Percentiles rank a stretch among this genome's conserved stretches.
phyloP scores from a whole-genome alignment of 306 rosid species.

The Lotus japonicus region DNA sequence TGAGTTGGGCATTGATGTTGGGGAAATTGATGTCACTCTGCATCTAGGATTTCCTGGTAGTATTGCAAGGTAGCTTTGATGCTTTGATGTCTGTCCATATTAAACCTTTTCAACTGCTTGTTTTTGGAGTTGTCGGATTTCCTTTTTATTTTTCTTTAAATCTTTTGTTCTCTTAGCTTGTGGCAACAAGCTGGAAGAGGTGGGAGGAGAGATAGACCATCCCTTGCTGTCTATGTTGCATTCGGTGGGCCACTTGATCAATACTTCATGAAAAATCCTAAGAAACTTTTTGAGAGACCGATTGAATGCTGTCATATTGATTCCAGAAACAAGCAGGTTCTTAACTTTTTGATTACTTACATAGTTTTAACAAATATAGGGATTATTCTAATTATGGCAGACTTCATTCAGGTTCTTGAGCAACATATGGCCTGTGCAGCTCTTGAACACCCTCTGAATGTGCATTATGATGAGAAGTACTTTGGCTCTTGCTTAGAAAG shows the following conservation, averaged over 20 bases:
- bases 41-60: slow-evolving; percentile 98
- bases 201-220: slow-evolving; percentile 84
- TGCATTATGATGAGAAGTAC: slow-evolving; percentile 60
- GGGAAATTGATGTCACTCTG: slow-evolving; percentile 87
- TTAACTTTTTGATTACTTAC: slow-evolving; percentile 15
- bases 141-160: not conserved
- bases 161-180: slow-evolving; percentile 44
- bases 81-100: not conserved
- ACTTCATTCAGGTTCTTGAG: slow-evolving; percentile 61
- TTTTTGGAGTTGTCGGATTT: slow-evolving; percentile 1
- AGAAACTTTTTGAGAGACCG: slow-evolving; percentile 75
- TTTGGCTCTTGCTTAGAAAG: slow-evolving; percentile 62
- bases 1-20: slow-evolving; percentile 97
- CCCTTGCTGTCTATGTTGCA: slow-evolving; percentile 91
- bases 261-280: slow-evolving; percentile 79
- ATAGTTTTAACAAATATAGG: not conserved
- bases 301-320: slow-evolving; percentile 89
- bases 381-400: slow-evolving; percentile 20
- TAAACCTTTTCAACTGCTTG: slow-evolving; percentile 12
- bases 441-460: slow-evolving; percentile 60
- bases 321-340: slow-evolving; percentile 79
- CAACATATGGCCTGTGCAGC: slow-evolving; percentile 93
- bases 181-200: slow-evolving; percentile 99
- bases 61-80: slow-evolving; percentile 60
- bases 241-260: slow-evolving; percentile 92